Conservation (phyloP, 768 basidiomycete species). For the Mycena kentingensis region DNA sequence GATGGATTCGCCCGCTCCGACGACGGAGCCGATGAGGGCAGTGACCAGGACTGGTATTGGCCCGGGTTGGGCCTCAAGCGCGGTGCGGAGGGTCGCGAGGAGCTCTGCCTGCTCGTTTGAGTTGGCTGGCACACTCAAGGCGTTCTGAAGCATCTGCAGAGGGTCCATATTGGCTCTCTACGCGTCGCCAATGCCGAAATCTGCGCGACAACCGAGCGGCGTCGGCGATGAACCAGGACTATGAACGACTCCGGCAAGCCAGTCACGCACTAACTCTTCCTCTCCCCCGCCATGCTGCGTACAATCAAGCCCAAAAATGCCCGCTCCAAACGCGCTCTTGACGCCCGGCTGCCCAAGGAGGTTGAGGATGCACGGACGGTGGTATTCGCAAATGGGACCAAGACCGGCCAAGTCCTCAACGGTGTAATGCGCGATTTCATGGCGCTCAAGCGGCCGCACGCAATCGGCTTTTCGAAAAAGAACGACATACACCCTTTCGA, state of each 20-base stretch:
- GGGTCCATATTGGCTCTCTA: slow-evolving; percentile 59
- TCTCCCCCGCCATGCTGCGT: slow-evolving; percentile 11
- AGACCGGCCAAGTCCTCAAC: slow-evolving; percentile 79
- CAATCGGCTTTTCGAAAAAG: slow-evolving; percentile 92
- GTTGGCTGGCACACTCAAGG: slow-evolving; percentile 77
- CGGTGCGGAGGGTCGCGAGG: slow-evolving; percentile 74
- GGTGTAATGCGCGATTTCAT: slow-evolving; percentile 89
- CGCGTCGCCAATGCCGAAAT: too few species aligned
- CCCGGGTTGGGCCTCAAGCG: slow-evolving; percentile 80
- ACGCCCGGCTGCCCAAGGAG: slow-evolving; percentile 85
- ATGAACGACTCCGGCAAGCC: too few species aligned
- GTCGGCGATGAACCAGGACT: too few species aligned
- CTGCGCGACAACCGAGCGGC: too few species aligned
- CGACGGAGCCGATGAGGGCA: slow-evolving; percentile 75
- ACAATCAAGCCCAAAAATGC: slow-evolving; percentile 88
- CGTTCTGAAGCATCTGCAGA: slow-evolving; percentile 76
- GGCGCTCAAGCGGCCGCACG: slow-evolving; percentile 89
- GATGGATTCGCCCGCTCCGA: slow-evolving; percentile 77
- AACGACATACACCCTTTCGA: slow-evolving; percentile 92
- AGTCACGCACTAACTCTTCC: too few species aligned
- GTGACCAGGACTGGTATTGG: slow-evolving; percentile 81
- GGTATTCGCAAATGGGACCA: slow-evolving; percentile 88
- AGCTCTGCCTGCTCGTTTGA: slow-evolving; percentile 87
- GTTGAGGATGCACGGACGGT: slow-evolving; percentile 86
- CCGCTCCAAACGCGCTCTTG: slow-evolving; percentile 85